Conservation (phyloP, 176 grass and related monocot genomes). For the Metroxylon sagu region DNA sequence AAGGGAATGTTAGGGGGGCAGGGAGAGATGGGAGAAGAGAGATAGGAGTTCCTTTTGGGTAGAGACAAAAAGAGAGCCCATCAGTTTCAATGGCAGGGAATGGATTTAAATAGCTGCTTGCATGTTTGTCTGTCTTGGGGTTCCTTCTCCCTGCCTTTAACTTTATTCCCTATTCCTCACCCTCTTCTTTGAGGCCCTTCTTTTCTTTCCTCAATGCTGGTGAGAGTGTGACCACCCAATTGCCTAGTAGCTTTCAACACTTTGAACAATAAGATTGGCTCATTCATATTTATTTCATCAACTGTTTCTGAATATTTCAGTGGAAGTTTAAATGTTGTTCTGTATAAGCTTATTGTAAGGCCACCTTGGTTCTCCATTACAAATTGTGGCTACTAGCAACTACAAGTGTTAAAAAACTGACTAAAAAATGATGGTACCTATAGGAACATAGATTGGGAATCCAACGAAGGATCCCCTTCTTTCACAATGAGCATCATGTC, state of each 20-base stretch:
- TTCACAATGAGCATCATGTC: too few species aligned
- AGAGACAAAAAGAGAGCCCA: constrained; percentile 16
- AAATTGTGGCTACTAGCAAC: neutral
- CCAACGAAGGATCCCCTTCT: too few species aligned
- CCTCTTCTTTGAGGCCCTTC: constrained; percentile 11
- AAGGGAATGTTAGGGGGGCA: neutral
- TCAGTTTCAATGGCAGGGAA: constrained; percentile 1
- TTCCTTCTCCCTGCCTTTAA: neutral
- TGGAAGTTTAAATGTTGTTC: too few species aligned
- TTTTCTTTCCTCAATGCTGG: constrained; percentile 14
- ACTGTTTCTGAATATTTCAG: too few species aligned
- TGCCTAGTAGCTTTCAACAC: too few species aligned
- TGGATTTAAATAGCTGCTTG: constrained; percentile 13
- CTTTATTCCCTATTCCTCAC: constrained; percentile 14
- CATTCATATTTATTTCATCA: too few species aligned
- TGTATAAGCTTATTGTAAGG: too few species aligned
- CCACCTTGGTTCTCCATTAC: neutral
- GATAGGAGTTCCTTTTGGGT: neutral
- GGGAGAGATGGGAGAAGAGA: constrained; percentile 1
- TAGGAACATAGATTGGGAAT: too few species aligned
- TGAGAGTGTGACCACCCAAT: constrained; percentile 18
- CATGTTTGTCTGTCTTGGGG: constrained; percentile 9
- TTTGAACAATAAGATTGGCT: too few species aligned
- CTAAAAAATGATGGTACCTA: too few species aligned
- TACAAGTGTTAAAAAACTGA: neutral